Evolutionary conservation across 805 yeast genomes (phyloP), one percentile per base, ranked within the genome.

Genomic region (Hagleromyces aurorensis): DNA sequence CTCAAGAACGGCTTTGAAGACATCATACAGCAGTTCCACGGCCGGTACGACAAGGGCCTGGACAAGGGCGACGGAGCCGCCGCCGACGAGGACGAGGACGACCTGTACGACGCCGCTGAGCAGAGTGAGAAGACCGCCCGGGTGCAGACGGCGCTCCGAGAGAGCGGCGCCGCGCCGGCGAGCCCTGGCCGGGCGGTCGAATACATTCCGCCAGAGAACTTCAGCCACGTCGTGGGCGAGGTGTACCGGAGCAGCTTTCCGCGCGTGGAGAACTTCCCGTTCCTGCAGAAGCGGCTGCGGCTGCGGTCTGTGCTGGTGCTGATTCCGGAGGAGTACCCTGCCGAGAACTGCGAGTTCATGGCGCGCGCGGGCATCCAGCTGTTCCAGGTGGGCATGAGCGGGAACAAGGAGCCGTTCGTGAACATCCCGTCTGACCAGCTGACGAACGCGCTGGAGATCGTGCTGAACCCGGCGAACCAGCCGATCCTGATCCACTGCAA

Each of bases 401-500:
- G 97, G 6, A 91, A 91, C 54, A 91, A 91, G 50, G 95, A 86
- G 48, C 95, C 95, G 7, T 85, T 86, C 61, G 94, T 84, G 24
- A 78, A 81, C 45, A 75, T 75, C 19, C 70, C 78, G 6, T 67
- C 69, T 3, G 78, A 75, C 19, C 63, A 80, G 21, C 73, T 91
- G 17, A 79, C 87, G 1, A 72, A 74, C 36, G 96, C 96, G 0
- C 62, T 89, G 40, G 76, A 78, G 50, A 79, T 86, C 19, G 83
- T 85, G 9, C 55, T 85, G 10, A 68, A 91, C 47, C 96, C 96
- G 0, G 75, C 54, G 13, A 89, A 91, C 56, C 97, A 86, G 35
- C 98, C 98, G 2, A 64, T 91, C 8, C 62, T 91, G 40, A 83
- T 91, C 24, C 98, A 91, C 56, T 91, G 98, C 59, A 91, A 91